Conservation (phyloP, 768 basidiomycete genomes). For the Naganishia friedmannii region DNA sequence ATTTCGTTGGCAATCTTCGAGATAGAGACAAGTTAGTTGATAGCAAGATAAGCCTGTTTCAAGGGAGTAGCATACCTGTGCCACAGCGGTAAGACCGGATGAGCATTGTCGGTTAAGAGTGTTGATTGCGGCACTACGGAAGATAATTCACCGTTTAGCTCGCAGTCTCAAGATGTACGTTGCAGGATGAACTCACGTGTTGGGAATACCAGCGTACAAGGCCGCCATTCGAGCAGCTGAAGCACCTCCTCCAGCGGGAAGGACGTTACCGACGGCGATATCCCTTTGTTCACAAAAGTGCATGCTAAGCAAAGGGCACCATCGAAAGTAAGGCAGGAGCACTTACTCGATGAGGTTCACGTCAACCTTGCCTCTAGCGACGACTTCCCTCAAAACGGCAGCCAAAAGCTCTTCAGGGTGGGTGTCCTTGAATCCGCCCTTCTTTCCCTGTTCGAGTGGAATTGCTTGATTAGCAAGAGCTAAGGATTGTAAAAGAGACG, state of each 20-base stretch:
- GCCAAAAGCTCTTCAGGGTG: slow-evolving; percentile 82
- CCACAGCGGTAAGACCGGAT: slow-evolving; percentile 90
- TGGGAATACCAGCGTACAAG: slow-evolving; percentile 81
- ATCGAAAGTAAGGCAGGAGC: background rate
- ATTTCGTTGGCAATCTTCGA: slow-evolving; percentile 77
- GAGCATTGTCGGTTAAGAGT: slow-evolving; percentile 91
- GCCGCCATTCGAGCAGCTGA: slow-evolving; percentile 77
- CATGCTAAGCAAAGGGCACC: background rate
- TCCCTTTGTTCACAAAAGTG: slow-evolving; percentile 57
- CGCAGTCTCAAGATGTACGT: background rate
- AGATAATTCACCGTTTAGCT: background rate
- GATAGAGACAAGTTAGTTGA: background rate
- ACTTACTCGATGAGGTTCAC: slow-evolving; percentile 50
- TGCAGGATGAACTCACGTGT: slow-evolving; percentile 52
- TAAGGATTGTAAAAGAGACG: background rate
- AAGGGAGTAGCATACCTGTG: slow-evolving; percentile 53
- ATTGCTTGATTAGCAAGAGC: slow-evolving; percentile 1
- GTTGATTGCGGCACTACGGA: slow-evolving; percentile 67
- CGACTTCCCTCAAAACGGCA: slow-evolving; percentile 70
- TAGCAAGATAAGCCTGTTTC: background rate
- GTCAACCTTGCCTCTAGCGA: slow-evolving; percentile 44
- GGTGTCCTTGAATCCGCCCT: slow-evolving; percentile 85
- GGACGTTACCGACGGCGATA: slow-evolving; percentile 65
- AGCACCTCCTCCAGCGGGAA: slow-evolving; percentile 53
- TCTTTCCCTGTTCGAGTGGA: slow-evolving; percentile 57